Conservation (phyloP, 2,329 filamentous ascomycete genomes). For the Ascochyta lentis region DNA sequence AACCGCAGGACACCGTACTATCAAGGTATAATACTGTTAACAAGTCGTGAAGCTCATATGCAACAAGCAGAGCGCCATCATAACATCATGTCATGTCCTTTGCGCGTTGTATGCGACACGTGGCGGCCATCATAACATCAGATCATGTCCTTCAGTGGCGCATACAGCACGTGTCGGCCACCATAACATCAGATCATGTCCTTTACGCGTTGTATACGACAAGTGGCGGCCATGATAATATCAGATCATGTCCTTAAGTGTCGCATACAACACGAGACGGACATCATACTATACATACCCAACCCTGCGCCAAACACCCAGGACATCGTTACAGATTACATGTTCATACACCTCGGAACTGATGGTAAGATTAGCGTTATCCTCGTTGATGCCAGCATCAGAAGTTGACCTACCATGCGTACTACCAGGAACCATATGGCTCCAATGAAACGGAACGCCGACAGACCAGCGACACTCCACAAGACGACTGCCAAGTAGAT, state of each 20-base stretch:
- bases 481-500: conserved; percentile 88
- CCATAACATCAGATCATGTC: conserved; percentile 4
- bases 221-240: background rate
- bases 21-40: conserved; percentile 20
- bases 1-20: conserved; percentile 10
- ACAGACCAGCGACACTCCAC: conserved; percentile 86
- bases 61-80: conserved; percentile 10
- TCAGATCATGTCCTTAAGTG: background rate
- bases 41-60: conserved; percentile 15
- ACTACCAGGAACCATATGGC: conserved; percentile 88
- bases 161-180: background rate
- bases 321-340: background rate
- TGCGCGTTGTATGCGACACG: background rate
- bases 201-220: background rate
- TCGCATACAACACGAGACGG: background rate
- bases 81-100: background rate
- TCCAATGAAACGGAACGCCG: conserved; percentile 85
- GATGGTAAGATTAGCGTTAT: conserved; percentile 34
- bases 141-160: background rate
- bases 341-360: conserved; percentile 60
- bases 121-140: background rate
- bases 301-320: conserved; percentile 12
- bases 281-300: conserved; percentile 9
- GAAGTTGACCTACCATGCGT: conserved; percentile 45
- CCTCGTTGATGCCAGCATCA: background rate